Conservation (phyloP, 2,329 filamentous ascomycete genomes). For the Epichloe uncinata region DNA sequence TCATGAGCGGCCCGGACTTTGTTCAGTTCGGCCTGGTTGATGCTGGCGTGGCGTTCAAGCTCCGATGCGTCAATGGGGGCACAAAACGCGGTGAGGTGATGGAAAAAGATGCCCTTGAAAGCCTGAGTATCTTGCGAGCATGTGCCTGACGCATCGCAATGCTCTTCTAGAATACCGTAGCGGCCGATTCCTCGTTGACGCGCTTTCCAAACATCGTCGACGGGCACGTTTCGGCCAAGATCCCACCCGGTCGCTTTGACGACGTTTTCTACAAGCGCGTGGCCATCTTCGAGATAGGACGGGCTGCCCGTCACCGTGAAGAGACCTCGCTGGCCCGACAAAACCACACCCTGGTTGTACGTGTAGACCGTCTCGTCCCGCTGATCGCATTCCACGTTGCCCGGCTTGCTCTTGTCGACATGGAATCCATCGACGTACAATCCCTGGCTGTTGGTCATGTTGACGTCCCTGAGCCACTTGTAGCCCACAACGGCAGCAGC, state of each 20-base stretch:
- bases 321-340: constrained; percentile 68
- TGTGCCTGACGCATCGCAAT: constrained; percentile 58
- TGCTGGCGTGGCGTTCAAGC: constrained; percentile 5
- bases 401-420: constrained; percentile 47
- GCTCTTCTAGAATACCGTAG: constrained; percentile 69
- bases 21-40: constrained; percentile 13
- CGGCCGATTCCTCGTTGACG: constrained; percentile 57
- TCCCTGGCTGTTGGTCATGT: constrained; percentile 66
- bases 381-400: constrained; percentile 62
- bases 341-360: constrained; percentile 86
- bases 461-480: constrained; percentile 62
- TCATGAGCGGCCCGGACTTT: constrained; percentile 33
- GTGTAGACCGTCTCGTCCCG: constrained; percentile 86
- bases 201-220: constrained; percentile 25
- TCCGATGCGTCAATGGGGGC: constrained; percentile 37
- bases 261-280: constrained; percentile 60
- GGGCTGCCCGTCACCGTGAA: constrained; percentile 65
- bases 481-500: constrained; percentile 66
- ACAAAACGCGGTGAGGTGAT: constrained; percentile 74
- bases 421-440: constrained; percentile 85
- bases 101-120: constrained; percentile 96
- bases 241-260: constrained; percentile 70
- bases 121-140: constrained; percentile 80
- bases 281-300: constrained; percentile 64
- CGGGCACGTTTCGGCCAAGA: constrained; percentile 25